Evolutionary conservation across 2,329 filamentous ascomycete species (phyloP).

Genomic region (Colletotrichum filicis): DNA sequence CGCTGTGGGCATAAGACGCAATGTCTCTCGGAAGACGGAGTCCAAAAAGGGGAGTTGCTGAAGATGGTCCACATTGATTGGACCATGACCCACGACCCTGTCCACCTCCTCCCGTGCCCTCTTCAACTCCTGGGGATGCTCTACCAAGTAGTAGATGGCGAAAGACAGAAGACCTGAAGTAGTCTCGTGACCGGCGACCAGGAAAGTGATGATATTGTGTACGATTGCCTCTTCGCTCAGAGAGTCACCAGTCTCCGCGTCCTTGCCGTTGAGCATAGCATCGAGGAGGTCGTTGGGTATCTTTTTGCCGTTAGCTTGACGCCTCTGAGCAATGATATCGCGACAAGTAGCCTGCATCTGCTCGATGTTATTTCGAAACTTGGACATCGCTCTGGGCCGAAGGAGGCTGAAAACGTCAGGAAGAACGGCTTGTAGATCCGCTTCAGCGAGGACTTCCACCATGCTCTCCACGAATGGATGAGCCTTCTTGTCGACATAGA

Average conservation of each 20-base stretch:
- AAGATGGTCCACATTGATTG: slow-evolving; percentile 68
- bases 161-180: slow-evolving; percentile 75
- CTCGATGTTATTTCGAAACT: slow-evolving; percentile 61
- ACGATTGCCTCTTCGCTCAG: slow-evolving; percentile 69
- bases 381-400: slow-evolving; percentile 45
- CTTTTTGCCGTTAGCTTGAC: slow-evolving; percentile 61
- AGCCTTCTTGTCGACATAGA: slow-evolving; percentile 61
- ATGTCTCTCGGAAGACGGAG: slow-evolving; percentile 69
- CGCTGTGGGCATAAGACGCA: slow-evolving; percentile 41
- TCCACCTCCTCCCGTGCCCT: slow-evolving; percentile 77
- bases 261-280: slow-evolving; percentile 71
- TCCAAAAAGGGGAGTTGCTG: slow-evolving; percentile 71
- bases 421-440: slow-evolving; percentile 56
- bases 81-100: slow-evolving; percentile 66
- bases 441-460: slow-evolving; percentile 66
- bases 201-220: slow-evolving; percentile 76
- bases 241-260: slow-evolving; percentile 70
- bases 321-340: slow-evolving; percentile 67
- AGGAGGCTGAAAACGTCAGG: slow-evolving; percentile 50
- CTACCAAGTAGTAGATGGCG: slow-evolving; percentile 71
- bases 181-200: slow-evolving; percentile 77
- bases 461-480: slow-evolving; percentile 77
- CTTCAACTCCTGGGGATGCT: slow-evolving; percentile 67
- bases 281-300: slow-evolving; percentile 67
- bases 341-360: slow-evolving; percentile 57